Evolutionary conservation across 331 rosid species (phyloP).

Genomic region (Rhamnella rubrinervis): DNA sequence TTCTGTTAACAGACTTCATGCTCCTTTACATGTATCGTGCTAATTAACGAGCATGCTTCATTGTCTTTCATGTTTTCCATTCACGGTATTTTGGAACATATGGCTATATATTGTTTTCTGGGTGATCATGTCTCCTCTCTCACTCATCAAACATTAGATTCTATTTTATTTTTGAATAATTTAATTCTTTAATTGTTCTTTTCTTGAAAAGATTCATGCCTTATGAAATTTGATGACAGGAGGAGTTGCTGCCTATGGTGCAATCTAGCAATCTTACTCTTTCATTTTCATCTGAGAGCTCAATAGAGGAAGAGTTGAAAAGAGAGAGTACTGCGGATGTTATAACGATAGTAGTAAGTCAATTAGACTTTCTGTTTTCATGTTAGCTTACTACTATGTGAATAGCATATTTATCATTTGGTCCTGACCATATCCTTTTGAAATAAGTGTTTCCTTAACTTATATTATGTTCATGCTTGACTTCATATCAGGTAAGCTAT

Average conservation of each 20-base stretch:
- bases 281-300: slow-evolving; percentile 87
- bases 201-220: not conserved
- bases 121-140: not conserved
- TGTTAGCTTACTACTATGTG: not conserved
- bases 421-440: not conserved
- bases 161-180: too few species aligned
- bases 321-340: slow-evolving; percentile 98
- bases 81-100: not conserved
- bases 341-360: slow-evolving; percentile 76
- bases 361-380: not conserved
- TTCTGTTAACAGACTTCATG: not conserved
- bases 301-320: slow-evolving; percentile 92
- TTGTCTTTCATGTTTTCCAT: not conserved
- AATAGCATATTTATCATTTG: slow-evolving; percentile 18
- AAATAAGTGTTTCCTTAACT: not conserved
- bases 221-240: slow-evolving; percentile 50
- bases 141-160: not conserved
- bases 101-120: not conserved
- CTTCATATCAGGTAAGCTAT: slow-evolving; percentile 77
- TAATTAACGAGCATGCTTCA: too few species aligned
- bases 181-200: too few species aligned
- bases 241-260: slow-evolving; percentile 81
- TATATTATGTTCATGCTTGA: not conserved
- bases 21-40: not conserved
- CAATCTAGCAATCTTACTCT: slow-evolving; percentile 76